Percentiles rank a stretch among this genome's conserved stretches.
phyloP scores from a whole-genome alignment of 768 basidiomycete genomes.

The Lyophyllum decastes region DNA sequence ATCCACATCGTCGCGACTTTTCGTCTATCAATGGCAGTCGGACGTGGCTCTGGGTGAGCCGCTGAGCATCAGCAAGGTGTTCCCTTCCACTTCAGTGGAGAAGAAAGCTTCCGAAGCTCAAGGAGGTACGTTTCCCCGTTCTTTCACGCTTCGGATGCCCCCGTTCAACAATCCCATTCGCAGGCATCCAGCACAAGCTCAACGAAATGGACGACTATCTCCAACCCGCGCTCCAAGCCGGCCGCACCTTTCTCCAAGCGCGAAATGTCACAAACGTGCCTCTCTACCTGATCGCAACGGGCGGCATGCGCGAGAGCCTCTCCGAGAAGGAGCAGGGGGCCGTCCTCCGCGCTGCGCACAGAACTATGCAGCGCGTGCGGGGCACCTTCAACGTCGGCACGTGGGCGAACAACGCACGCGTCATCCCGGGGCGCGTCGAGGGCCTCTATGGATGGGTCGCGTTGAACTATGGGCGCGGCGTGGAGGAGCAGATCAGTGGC shows the following conservation, averaged over 20 bases:
- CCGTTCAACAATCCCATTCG: background rate
- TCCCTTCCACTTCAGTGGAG: constrained; percentile 4
- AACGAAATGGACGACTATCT: constrained; percentile 6
- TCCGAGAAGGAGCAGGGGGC: background rate
- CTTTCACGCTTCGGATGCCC: too few species aligned
- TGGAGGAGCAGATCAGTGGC: constrained; percentile 9
- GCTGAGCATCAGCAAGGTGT: background rate
- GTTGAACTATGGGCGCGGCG: constrained; percentile 8
- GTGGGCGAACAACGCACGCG: constrained; percentile 4
- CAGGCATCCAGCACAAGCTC: constrained; percentile 10
- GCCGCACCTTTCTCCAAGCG: background rate
- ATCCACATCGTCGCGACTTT: constrained; percentile 10
- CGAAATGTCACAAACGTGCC: constrained; percentile 3
- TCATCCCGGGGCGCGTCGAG: constrained; percentile 11
- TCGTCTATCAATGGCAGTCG: constrained; percentile 12
- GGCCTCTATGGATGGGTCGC: constrained; percentile 16
- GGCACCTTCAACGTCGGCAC: constrained; percentile 1
- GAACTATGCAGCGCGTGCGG: background rate
- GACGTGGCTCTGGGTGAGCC: constrained; percentile 9
- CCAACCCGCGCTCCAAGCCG: constrained; percentile 1
- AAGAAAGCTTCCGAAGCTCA: constrained; percentile 3
- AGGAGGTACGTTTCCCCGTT: constrained; percentile 2
- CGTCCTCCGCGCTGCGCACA: constrained; percentile 7
- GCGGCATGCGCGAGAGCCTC: constrained; percentile 12
- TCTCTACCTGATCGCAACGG: constrained; percentile 14